Conservation (phyloP, 2,329 filamentous ascomycete genomes). For the Paecilomyces variotii region DNA sequence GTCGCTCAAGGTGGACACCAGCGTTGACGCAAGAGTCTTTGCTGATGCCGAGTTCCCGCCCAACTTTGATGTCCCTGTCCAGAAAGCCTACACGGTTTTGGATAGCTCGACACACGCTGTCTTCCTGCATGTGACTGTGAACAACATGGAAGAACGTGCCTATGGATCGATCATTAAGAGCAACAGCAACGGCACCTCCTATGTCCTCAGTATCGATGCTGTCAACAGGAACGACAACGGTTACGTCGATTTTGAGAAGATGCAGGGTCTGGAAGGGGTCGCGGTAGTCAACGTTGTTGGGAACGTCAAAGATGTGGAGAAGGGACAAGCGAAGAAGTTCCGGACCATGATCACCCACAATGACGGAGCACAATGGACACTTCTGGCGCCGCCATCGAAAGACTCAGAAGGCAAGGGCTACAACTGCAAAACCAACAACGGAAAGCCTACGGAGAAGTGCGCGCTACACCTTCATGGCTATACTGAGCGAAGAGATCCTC, state of each 20-base stretch:
- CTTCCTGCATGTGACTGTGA: conserved; percentile 85
- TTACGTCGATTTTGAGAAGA: conserved; percentile 94
- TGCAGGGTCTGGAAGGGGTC: conserved; percentile 85
- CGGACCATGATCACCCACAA: conserved; percentile 94
- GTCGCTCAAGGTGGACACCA: conserved; percentile 69
- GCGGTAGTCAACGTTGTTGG: conserved; percentile 76
- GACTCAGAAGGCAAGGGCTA: conserved; percentile 66
- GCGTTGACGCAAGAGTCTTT: conserved; percentile 74
- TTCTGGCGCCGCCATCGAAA: conserved; percentile 62
- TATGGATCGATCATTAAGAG: conserved; percentile 92
- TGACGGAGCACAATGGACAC: conserved; percentile 81
- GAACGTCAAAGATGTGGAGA: conserved; percentile 59
- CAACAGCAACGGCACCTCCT: conserved; percentile 96
- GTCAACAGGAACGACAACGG: conserved; percentile 72
- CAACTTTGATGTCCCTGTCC: conserved; percentile 70
- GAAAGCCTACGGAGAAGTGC: conserved; percentile 55
- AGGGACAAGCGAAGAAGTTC: conserved; percentile 65
- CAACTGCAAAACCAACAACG: conserved; percentile 53
- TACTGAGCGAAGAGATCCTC: conserved; percentile 75
- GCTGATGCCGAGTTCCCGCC: conserved; percentile 78
- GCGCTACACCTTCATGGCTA: conserved; percentile 91
- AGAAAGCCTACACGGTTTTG: conserved; percentile 82
- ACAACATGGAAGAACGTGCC: conserved; percentile 54
- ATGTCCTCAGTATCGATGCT: conserved; percentile 70
- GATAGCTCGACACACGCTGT: conserved; percentile 92